Conservation (phyloP, 179 eudicot species). For the Nepenthes alata region DNA sequence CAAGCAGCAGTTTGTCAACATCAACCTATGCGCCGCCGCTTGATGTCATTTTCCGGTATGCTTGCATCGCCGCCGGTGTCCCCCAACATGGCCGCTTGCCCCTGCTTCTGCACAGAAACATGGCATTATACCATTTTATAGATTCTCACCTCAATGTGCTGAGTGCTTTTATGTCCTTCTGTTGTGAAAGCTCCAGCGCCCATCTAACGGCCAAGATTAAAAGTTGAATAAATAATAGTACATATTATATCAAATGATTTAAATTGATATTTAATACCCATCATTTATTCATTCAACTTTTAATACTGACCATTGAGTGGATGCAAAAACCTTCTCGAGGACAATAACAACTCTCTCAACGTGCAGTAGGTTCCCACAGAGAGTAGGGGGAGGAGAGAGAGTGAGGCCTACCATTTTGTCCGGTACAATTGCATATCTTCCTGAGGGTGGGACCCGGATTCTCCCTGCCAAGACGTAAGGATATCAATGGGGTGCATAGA, state of each 20-base stretch:
- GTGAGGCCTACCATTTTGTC: slow-evolving; percentile 25
- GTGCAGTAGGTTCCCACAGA: background rate
- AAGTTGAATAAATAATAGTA: background rate
- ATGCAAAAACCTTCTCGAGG: too few species aligned
- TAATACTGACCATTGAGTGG: background rate
- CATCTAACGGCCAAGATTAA: too few species aligned
- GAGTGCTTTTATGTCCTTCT: too few species aligned
- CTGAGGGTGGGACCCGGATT: slow-evolving; percentile 16
- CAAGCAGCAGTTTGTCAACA: background rate
- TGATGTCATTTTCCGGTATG: slow-evolving; percentile 55
- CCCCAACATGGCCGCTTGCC: slow-evolving; percentile 10
- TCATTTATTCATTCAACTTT: too few species aligned
- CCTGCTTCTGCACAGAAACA: slow-evolving; percentile 22
- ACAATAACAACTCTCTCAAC: too few species aligned
- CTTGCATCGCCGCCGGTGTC: slow-evolving; percentile 42
- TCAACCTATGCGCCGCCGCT: slow-evolving; percentile 27
- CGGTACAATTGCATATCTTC: slow-evolving; percentile 40
- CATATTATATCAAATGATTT: background rate
- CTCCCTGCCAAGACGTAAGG: slow-evolving; percentile 16
- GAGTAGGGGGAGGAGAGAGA: background rate
- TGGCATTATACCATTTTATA: background rate
- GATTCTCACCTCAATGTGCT: too few species aligned
- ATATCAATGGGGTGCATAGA: background rate
- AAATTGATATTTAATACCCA: too few species aligned
- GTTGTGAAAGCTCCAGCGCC: too few species aligned